phyloP scores from a whole-genome alignment of 495 filamentous ascomycete genomes.

The Xylaria flabelliformis region DNA sequence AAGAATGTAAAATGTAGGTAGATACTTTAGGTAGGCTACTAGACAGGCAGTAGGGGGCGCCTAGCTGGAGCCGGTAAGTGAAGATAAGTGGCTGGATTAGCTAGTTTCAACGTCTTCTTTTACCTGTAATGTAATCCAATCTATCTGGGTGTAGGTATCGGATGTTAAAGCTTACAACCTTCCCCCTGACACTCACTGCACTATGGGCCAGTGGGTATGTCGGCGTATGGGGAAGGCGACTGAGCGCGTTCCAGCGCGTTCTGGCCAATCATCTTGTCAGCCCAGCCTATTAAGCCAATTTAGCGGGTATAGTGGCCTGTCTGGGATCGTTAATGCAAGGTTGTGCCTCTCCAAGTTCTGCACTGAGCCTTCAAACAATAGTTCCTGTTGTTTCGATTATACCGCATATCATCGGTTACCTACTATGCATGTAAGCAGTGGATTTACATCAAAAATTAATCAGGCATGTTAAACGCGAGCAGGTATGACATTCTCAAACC shows the following conservation, averaged over 20 bases:
- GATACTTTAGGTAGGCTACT: too few species aligned
- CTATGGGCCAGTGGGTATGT: neutral
- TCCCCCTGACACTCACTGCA: neutral
- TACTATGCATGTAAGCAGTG: neutral
- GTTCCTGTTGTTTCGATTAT: neutral
- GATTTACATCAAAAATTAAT: neutral
- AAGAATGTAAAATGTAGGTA: neutral
- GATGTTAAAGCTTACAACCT: neutral
- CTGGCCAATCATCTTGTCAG: conserved; percentile 9
- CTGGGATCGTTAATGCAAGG: neutral
- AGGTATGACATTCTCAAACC: conserved; percentile 17
- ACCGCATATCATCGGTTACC: neutral
- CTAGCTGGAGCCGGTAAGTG: neutral
- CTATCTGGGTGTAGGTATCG: conserved; percentile 2
- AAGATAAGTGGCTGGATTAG: conserved; percentile 10
- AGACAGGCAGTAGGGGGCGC: too few species aligned
- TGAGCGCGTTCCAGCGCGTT: conserved; percentile 12
- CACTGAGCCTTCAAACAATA: neutral
- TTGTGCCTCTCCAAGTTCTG: neutral
- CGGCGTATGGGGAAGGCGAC: conserved; percentile 10
- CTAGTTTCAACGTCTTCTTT: conserved; percentile 13
- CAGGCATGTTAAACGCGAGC: neutral
- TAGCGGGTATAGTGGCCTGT: neutral
- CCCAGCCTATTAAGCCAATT: neutral
- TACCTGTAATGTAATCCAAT: neutral